Base-by-base conservation (phyloP, 1,284 basidiomycete genomes). In the Irpex lacteus region DNA sequence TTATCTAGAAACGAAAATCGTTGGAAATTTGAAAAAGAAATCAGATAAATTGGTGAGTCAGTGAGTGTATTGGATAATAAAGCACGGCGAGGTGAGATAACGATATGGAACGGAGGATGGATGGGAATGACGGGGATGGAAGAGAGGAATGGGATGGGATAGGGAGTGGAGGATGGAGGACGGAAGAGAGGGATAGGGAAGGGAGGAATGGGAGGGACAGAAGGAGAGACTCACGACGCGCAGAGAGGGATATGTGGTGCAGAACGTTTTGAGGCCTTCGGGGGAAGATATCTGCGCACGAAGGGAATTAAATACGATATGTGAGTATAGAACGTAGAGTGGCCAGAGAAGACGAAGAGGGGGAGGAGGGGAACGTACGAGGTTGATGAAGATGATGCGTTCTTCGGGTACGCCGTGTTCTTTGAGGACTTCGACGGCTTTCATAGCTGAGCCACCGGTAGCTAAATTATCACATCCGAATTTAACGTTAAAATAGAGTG, bases 361-460 rank as follows among this genome's bases (percentile, higher is more conserved):
- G 11, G 34, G 13, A 18, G 26, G 32, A n/a, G 44, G 55, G 8
- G 47, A n/a, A 73, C 81, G 64, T 69, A 97, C 95, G 74, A 99
- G 79, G 77, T 99, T 98, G 69, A 99, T 87, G 79, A 99, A 99
- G 70, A 99, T 91, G 71, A 99, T 98, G 63, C 94, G 86, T 66
- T 95, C 90, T 76, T 91, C 90, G 11, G 86, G 86, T 36, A 99
- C 97, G 47, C 93, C 94, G 72, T 96, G 90, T 62, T 95, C 91
- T 75, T 92, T 87, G 19, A 99, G 82, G 6, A 98, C 94, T 75
- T 98, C 95, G 60, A 98, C 94, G 0, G 97, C 97, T 77, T 98
- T 98, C 78, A 98, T 96, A 2, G 96, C 98, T 15, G 96, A 98
- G 53, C 98, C 97, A 38, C 97, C 97, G 0, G 97, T 99, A 0